Conservation (phyloP, 805 yeast genomes). For the Lipomyces starkeyi region DNA sequence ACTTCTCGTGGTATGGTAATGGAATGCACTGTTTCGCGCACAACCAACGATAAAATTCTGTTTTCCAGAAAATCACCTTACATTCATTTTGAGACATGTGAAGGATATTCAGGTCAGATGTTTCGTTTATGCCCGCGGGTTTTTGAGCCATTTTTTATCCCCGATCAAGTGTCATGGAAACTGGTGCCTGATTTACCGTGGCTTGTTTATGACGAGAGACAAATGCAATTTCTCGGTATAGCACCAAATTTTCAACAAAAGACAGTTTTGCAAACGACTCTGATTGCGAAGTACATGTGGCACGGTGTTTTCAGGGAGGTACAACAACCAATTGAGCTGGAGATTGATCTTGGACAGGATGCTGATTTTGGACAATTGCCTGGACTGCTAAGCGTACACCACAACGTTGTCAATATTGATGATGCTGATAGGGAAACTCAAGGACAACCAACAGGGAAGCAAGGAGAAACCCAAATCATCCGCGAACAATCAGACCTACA, state of each 20-base stretch:
- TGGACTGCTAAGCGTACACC: slow-evolving; percentile 18
- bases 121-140: slow-evolving; percentile 18
- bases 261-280: slow-evolving; percentile 12
- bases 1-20: slow-evolving; percentile 18
- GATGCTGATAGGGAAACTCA: neutral
- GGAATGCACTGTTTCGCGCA: slow-evolving; percentile 15
- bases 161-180: slow-evolving; percentile 16
- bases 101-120: slow-evolving; percentile 20
- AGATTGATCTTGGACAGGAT: slow-evolving; percentile 17
- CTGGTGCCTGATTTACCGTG: slow-evolving; percentile 25
- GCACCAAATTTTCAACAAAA: slow-evolving; percentile 29
- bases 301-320: slow-evolving; percentile 25
- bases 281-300: slow-evolving; percentile 25
- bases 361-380: slow-evolving; percentile 21
- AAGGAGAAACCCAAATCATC: neutral
- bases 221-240: slow-evolving; percentile 16
- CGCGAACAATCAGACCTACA: neutral
- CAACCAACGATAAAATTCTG: slow-evolving; percentile 1
- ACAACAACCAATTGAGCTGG: slow-evolving; percentile 21
- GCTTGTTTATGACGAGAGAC: slow-evolving; percentile 18
- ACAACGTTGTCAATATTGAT: neutral
- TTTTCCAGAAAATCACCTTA: slow-evolving; percentile 18
- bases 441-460: neutral
- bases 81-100: slow-evolving; percentile 16
- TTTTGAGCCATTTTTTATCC: slow-evolving; percentile 25